Base-by-base conservation (phyloP, 768 basidiomycete genomes). In the Zangia roseola region DNA sequence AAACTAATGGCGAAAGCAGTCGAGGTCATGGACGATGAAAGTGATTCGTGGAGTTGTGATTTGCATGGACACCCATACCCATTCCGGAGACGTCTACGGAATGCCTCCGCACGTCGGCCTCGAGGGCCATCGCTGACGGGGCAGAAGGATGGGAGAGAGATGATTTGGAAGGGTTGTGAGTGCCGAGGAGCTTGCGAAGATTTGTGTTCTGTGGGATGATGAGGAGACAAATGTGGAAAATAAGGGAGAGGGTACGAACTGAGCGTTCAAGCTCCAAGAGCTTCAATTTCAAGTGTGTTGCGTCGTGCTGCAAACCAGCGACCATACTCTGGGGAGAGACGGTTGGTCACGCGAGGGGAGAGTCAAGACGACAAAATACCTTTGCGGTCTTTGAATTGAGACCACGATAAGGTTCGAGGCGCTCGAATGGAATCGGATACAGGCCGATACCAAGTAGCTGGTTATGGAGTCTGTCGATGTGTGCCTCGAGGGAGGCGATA, bases 301-400 rank as follows among this genome's bases (percentile, higher is more conserved):
- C 74, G 52, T 89, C 86, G 59, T 84, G 76, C 42, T 87, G 83
- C 6, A 89, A 74, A 21, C 82, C 82, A 0, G 85, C 74, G 4
- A 88, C 82, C 81, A 86, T 87, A 54, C 84, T 86, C 87, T 89
- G 47, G 3, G 13, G 6, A 20, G 24, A 25, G 23, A 26, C 1
- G 45, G 14, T 31, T 17, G 12, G 46, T 8, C 17, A 19, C n/a
- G 52, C 16, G 4, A 14, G 20, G 24, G 7, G 20, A 10, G 39
- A 7, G 2, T 0, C 31, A n/a, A 17, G 12, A 41, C 21, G n/a
- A 36, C n/a, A 4, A 19, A 31, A 38, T 47, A 86, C 87, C 76
- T 87, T 88, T 43, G 84, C 85, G 0, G 84, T 88, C 65, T 83
- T 89, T 20, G 79, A 81, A 59, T 88, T 86, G n/a, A 88, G 71